These are phyloP conservation scores for Hippophae rhamnoides DNA, from an alignment of 306 rosid genomes.

Conservation along the genomic window DNA sequence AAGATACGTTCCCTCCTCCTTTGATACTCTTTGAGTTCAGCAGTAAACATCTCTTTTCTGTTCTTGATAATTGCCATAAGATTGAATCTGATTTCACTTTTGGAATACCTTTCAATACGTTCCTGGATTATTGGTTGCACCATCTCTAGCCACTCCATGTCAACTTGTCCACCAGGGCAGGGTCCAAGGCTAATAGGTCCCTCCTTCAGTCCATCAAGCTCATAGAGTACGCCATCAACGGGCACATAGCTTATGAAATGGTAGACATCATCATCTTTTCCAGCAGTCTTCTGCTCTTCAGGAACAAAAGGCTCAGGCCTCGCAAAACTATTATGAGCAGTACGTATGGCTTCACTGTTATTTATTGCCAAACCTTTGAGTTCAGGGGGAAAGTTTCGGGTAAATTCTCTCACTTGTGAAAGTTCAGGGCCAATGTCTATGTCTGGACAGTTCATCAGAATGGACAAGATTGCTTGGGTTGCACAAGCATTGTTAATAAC, in stretches of 20 bases:
- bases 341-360: conserved; percentile 83
- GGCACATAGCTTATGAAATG: conserved; percentile 96
- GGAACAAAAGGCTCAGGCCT: conserved; percentile 96
- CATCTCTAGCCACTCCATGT: conserved; percentile 76
- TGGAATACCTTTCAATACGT: conserved; percentile 83
- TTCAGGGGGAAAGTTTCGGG: conserved; percentile 91
- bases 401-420: conserved; percentile 69
- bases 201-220: conserved; percentile 95
- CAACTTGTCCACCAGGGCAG: conserved; percentile 81
- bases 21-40: conserved; percentile 91
- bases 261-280: conserved; percentile 86
- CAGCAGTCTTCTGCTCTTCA: conserved; percentile 81
- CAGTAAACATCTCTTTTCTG: conserved; percentile 79
- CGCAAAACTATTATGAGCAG: conserved; percentile 93
- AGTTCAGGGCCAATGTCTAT: conserved; percentile 86
- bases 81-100: conserved; percentile 85
- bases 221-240: conserved; percentile 81
- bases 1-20: conserved; percentile 90
- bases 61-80: conserved; percentile 88
- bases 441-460: conserved; percentile 81
- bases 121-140: conserved; percentile 95
- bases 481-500: conserved; percentile 99
- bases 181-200: conserved; percentile 97
- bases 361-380: conserved; percentile 96
- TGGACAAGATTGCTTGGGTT: conserved; percentile 95